Percentiles rank a stretch among this genome's conserved stretches.
Conservation (phyloP, 2,329 filamentous ascomycete genomes). For the Colletotrichum kahawae region DNA sequence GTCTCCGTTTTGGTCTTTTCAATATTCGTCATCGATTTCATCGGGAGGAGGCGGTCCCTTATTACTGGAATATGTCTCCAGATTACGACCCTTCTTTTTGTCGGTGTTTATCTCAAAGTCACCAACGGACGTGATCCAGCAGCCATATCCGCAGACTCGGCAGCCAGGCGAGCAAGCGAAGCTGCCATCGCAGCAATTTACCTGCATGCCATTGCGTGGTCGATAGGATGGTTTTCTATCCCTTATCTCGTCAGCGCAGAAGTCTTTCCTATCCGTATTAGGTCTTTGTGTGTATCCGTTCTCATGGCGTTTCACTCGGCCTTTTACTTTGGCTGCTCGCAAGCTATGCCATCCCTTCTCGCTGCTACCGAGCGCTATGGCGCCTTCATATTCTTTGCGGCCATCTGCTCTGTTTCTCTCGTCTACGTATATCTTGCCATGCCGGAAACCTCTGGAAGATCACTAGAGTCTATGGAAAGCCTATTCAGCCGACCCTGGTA, state of each 20-base stretch:
- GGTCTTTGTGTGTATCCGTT: constrained; percentile 43
- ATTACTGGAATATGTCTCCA: constrained; percentile 37
- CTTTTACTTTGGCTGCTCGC: constrained; percentile 37
- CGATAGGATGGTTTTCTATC: constrained; percentile 51
- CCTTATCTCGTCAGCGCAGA: constrained; percentile 51
- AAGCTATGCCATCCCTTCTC: constrained; percentile 37
- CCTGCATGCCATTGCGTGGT: constrained; percentile 47
- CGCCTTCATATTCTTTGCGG: constrained; percentile 16
- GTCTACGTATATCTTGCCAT: constrained; percentile 37
- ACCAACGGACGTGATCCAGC: constrained; percentile 28
- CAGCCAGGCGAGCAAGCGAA: constrained; percentile 35
- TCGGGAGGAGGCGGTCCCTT: constrained; percentile 35
- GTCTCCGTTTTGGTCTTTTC: constrained; percentile 31
- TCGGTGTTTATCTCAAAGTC: constrained; percentile 33
- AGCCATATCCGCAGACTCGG: constrained; percentile 20
- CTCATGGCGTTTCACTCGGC: constrained; percentile 49
- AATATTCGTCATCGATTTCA: constrained; percentile 34
- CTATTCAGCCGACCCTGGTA: constrained; percentile 34
- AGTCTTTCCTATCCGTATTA: constrained; percentile 46
- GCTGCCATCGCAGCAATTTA: constrained; percentile 49
- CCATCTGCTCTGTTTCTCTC: constrained; percentile 3
- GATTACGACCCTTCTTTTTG: constrained; percentile 32
- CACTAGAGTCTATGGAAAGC: constrained; percentile 34
- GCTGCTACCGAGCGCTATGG: constrained; percentile 32
- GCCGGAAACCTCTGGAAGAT: constrained; percentile 34